phyloP scores from a whole-genome alignment of 768 basidiomycete species.

The Russula sp. region DNA sequence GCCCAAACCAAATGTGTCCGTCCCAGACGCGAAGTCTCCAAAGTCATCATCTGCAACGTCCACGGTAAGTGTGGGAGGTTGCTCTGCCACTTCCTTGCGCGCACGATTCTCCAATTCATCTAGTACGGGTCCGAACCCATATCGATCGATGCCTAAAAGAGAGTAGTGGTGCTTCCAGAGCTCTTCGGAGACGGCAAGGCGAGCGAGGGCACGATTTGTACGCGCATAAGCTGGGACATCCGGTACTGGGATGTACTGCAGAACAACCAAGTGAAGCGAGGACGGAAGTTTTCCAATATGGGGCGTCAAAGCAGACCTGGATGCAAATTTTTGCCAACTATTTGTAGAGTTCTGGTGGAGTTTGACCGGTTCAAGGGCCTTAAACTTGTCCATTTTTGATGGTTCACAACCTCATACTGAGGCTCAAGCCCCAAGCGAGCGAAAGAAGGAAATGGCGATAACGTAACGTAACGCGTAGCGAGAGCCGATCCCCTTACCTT shows the following conservation, averaged over 20 bases:
- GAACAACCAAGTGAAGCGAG: constrained; percentile 66
- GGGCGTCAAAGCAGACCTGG: constrained; percentile 16
- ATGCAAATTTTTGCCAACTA: neutral
- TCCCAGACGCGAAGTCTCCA: constrained; percentile 66
- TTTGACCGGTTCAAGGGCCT: constrained; percentile 64
- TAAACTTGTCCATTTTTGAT: constrained; percentile 74
- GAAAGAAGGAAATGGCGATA: neutral
- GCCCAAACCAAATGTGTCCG: constrained; percentile 14
- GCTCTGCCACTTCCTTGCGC: constrained; percentile 33
- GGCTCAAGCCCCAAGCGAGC: too few species aligned
- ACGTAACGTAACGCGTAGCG: too few species aligned
- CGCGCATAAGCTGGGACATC: constrained; percentile 74
- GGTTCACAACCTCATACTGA: neutral
- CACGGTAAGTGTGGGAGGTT: constrained; percentile 55
- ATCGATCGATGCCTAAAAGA: constrained; percentile 45
- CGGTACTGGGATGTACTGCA: constrained; percentile 67
- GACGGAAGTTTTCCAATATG: constrained; percentile 75
- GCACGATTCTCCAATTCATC: constrained; percentile 52
- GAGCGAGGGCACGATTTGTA: constrained; percentile 53
- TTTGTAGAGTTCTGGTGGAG: constrained; percentile 27
- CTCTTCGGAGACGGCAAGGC: constrained; percentile 58
- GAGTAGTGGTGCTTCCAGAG: constrained; percentile 75
- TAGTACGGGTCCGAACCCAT: constrained; percentile 41
- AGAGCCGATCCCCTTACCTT: neutral
- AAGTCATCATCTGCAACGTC: constrained; percentile 75